Base-by-base conservation (phyloP, 352 stramenopile genomes). In the Pilasporangium apinafurcum region DNA sequence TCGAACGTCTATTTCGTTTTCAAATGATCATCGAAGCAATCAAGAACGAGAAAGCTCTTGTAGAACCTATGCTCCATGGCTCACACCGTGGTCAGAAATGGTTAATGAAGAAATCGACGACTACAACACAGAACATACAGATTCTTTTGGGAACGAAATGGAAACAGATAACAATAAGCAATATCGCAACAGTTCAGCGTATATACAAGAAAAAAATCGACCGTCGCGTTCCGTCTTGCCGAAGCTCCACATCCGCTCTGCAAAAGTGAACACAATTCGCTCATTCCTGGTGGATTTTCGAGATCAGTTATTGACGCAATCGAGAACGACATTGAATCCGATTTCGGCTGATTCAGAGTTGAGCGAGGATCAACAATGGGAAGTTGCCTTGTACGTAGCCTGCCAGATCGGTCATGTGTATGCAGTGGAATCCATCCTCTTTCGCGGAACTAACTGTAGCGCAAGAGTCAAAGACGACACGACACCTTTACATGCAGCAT, bases 371-470 rank as follows among this genome's bases (percentile, higher is more conserved):
- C 51, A 55, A 1, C 64, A 77, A 28, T 85, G 72, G 72, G 62
- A 79, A 20, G 45, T 77, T 5, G 68, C 68, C 31, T 41, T 86
- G 13, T 81, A 69, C 33, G 44, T 75, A 26, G 70, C 70, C 17
- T 61, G 65, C 29, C 62, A 77, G 50, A 67, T 68, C 16, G 73
- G 70, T 4, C 62, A 83, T 25, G 42, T 49, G 5, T 59, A 62
- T 21, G 68, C 72, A 1, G 73, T 81, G 8, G 51, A 62, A 29
- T 62, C 61, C 7, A 67, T 83, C 31, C 43, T 86, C 28, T 49
- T 56, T 8, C 59, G 67, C 10, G 68, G 63, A 2, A 74, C 67
- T 3, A 50, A 68, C 37, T 51, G 64, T 2, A 83, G 76, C 29
- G 56, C 52, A 12, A 48, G 58, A 8, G 57, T 71, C 34, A 56